A percentile compares a stretch with the other conserved stretches of the same genome.
phyloP scores from a whole-genome alignment of 2,329 filamentous ascomycete species.

The Colletotrichum siamense region DNA sequence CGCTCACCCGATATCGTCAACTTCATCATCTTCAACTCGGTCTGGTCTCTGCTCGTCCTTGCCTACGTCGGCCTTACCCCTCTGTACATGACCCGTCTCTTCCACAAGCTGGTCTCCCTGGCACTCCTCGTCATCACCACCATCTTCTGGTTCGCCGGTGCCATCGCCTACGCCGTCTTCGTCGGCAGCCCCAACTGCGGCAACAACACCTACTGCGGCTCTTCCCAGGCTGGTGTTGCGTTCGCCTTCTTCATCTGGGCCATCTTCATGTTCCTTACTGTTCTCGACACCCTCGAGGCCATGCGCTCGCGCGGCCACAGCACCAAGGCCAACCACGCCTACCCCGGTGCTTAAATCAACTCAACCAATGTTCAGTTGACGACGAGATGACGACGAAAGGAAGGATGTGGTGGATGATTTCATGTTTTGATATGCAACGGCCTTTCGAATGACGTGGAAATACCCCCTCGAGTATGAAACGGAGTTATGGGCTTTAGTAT shows the following conservation, averaged over 20 bases:
- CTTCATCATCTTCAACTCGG: slow-evolving; percentile 80
- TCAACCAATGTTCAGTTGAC: background rate
- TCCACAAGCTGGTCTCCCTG: slow-evolving; percentile 70
- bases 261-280: slow-evolving; percentile 52
- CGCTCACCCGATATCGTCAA: slow-evolving; percentile 61
- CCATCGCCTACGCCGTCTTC: slow-evolving; percentile 75
- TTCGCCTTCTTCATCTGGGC: slow-evolving; percentile 71
- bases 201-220: slow-evolving; percentile 59
- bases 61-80: slow-evolving; percentile 74
- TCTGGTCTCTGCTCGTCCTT: slow-evolving; percentile 78
- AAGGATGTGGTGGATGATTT: background rate
- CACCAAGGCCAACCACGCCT: slow-evolving; percentile 19
- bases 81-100: slow-evolving; percentile 62
- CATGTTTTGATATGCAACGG: background rate
- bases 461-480: slow-evolving; percentile 10
- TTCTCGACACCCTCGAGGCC: slow-evolving; percentile 51
- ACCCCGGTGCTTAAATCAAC: slow-evolving; percentile 14
- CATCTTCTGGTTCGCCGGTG: slow-evolving; percentile 90
- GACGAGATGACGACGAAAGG: background rate
- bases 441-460: slow-evolving; percentile 7
- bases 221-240: slow-evolving; percentile 67
- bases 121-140: slow-evolving; percentile 74
- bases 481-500: background rate
- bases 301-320: slow-evolving; percentile 46
- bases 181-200: slow-evolving; percentile 63